Base-by-base conservation (phyloP, 2,329 filamentous ascomycete genomes). In the Bipolaris bicolor region DNA sequence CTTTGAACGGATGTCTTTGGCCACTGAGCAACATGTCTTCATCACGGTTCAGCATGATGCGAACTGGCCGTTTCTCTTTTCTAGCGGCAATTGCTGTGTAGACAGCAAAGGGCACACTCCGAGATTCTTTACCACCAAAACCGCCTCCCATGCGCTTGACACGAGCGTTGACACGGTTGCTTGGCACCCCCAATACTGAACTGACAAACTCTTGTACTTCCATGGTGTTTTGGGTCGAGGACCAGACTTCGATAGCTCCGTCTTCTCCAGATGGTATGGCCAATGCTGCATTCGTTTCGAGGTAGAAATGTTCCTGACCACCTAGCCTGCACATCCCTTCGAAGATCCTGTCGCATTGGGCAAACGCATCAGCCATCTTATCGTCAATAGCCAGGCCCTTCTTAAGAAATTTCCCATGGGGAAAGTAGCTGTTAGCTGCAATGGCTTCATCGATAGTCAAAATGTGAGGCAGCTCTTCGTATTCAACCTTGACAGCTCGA, bases 401-500 rank as follows among this genome's bases (percentile, higher is more conserved):
- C 70, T 91, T 89, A 66, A 98, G 90, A 68, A 88, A 89, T 37
- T 89, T 85, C 67, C 86, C 90, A 68, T 91, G 91, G 1, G 90
- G 83, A 70, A 91, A 96, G 76, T 91, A 97, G 68, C 92, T 97
- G 58, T 93, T 84, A 43, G 90, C 85, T 67, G 92, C 89, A 44
- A 98, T 96, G 0, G 94, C 94, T 70, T 98, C 92, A 71, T 98
- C 94, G 58, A 98, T 98, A 0, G 91, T 94, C 63, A 96, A 87
- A 24, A 98, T 89, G 0, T 90, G 86, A 0, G 92, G 91, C 1
- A 97, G 80, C 22, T 94, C 91, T 74, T 97, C 91, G 61, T 98
- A 98, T 62, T 92, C 88, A 0, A 98, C 82, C 71, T 88, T 90
- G 52, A 98, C 93, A 1, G 90, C 91, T 58, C 90, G 86, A 0